Evolutionary conservation across 371 early-diverging fungal genomes (phyloP), one percentile per base, ranked within the genome.

Genomic region (Rhizopus delemar): DNA sequence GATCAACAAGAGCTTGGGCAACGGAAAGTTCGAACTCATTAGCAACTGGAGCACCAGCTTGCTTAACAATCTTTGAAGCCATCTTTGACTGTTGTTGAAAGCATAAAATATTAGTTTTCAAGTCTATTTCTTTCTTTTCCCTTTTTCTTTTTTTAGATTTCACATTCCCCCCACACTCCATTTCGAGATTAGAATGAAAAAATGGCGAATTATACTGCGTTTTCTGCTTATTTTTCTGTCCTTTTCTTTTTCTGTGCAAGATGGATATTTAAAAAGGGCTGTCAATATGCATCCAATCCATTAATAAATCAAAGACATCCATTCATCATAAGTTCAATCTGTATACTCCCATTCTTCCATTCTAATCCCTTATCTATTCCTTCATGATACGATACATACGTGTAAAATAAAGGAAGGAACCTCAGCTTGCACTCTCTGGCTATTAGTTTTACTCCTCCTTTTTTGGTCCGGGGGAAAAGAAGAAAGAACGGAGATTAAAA

Each of bases 1-100:
- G 86, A 76, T 98, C 97, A 80, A 89, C 80, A 71, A 98, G 87
- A 75, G 94, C 91, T 81, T 96, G 94, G 75, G 95, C 97, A 74
- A 98, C 91, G 75, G 89, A 82, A 71, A 94, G 86, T 83, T 97
- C 97, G 71, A 94, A 86, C 80, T 92, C 94, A 70, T 91, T 89
- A 67, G 90, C 86, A 71, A 89, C 81, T 63, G 79, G 69, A 51
- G 72, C 75, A 67, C 90, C 91, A 68, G 83, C 81, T 70, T 92
- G 91, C 87, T 95, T 94, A 71, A 85, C 79, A 70, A 87, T 85
- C 81, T 87, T 85, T 57, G 73, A 74, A 73, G 78, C 77, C 81
- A 81, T 81, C 66, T 36, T 52, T 71, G 56, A 57, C 62, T 62
- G 33, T 57, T 51, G 33, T 13, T 15, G 31, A 32, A 43, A 12